Percentiles rank a stretch among this genome's conserved stretches.
Evolutionary conservation across 306 rosid species (phyloP).

Genomic region (Sindora glabra): DNA sequence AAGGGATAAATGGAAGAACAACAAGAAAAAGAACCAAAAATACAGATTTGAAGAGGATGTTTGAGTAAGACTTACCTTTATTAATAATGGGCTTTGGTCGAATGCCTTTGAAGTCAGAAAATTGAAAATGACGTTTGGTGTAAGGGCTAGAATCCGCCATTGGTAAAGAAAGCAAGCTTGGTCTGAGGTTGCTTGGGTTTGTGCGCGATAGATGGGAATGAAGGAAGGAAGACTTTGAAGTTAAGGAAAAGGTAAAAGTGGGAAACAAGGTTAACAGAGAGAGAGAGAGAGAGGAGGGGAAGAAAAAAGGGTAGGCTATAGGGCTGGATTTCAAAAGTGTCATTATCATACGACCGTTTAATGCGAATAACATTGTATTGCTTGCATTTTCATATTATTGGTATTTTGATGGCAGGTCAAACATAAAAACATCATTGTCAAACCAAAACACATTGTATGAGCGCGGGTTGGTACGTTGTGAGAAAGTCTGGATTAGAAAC

Average conservation of each 20-base stretch:
- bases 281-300: too few species aligned
- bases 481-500: too few species aligned
- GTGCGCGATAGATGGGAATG: conserved; percentile 17
- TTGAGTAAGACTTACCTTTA: conserved; percentile 27
- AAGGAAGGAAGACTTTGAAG: conserved; percentile 51
- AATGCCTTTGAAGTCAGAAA: conserved; percentile 10
- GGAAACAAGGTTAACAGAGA: too few species aligned
- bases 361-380: too few species aligned
- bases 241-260: conserved; percentile 16
- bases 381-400: too few species aligned
- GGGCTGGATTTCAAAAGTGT: too few species aligned
- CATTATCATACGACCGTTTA: too few species aligned
- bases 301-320: too few species aligned
- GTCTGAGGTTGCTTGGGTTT: not conserved
- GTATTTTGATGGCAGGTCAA: too few species aligned
- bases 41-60: conserved; percentile 29
- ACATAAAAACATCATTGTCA: too few species aligned
- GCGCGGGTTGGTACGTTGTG: too few species aligned
- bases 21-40: conserved; percentile 20
- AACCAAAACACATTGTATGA: too few species aligned
- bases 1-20: conserved; percentile 45
- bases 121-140: conserved; percentile 15
- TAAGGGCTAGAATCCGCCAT: conserved; percentile 36
- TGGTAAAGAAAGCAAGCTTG: not conserved
- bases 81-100: conserved; percentile 15